These are phyloP conservation scores for Miscanthus lutarioriparius DNA, from an alignment of 176 grass and related monocot genomes.

Conservation along the genomic window DNA sequence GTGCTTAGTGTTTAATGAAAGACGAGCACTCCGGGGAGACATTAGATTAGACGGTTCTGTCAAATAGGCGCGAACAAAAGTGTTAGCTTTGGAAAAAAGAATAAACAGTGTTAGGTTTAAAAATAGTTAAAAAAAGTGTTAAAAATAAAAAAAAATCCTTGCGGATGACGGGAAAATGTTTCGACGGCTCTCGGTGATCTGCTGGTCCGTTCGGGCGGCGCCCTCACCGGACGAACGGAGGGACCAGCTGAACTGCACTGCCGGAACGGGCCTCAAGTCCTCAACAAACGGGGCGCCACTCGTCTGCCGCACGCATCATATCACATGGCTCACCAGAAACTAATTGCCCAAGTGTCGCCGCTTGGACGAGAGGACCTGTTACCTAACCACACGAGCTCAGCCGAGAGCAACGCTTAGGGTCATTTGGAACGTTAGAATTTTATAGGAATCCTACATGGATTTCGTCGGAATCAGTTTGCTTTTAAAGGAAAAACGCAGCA, in stretches of 20 bases:
- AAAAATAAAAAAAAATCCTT: too few species aligned
- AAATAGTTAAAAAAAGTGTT: too few species aligned
- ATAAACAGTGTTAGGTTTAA: too few species aligned
- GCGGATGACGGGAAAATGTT: slow-evolving; percentile 1
- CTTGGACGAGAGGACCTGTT: slow-evolving; percentile 6
- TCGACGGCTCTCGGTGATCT: not conserved
- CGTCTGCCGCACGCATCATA: not conserved
- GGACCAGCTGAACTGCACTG: not conserved
- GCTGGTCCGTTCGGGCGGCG: not conserved
- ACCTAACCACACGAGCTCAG: not conserved
- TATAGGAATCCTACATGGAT: too few species aligned
- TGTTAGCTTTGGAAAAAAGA: too few species aligned
- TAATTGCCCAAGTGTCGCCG: not conserved
- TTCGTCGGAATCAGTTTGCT: too few species aligned
- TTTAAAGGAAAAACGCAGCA: too few species aligned
- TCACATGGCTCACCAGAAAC: slow-evolving; percentile 29
- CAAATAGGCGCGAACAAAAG: too few species aligned
- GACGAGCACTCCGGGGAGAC: too few species aligned
- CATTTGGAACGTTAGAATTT: too few species aligned
- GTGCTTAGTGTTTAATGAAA: too few species aligned
- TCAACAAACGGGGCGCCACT: slow-evolving; percentile 11
- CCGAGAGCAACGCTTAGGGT: not conserved
- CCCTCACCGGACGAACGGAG: not conserved
- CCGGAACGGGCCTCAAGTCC: not conserved
- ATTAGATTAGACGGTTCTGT: too few species aligned